Percentiles rank a stretch among this genome's conserved stretches.
phyloP scores from a whole-genome alignment of 305 asterid species.

The Coffea humblotiana region DNA sequence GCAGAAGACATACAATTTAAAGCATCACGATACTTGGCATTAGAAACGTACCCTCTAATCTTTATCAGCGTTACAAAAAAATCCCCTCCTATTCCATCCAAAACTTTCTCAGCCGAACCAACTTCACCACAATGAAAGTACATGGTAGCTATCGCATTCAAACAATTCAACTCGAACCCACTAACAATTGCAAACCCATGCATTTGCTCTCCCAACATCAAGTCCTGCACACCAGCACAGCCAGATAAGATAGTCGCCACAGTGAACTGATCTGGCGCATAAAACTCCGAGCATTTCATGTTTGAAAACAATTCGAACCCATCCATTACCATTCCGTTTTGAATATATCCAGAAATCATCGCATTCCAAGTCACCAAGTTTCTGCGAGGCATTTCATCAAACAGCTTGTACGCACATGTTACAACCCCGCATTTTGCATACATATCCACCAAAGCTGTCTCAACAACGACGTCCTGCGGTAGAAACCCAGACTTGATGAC shows the following conservation, averaged over 20 bases:
- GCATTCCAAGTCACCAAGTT: slow-evolving; percentile 45
- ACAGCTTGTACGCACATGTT: slow-evolving; percentile 24
- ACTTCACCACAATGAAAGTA: slow-evolving; percentile 35
- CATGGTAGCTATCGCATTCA: slow-evolving; percentile 35
- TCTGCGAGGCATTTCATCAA: slow-evolving; percentile 38
- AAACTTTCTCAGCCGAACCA: slow-evolving; percentile 29
- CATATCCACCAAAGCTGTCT: slow-evolving; percentile 33
- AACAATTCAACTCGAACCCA: slow-evolving; percentile 30
- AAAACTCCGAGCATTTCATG: slow-evolving; percentile 31
- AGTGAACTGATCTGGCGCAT: slow-evolving; percentile 39
- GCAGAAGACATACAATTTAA: slow-evolving; percentile 25
- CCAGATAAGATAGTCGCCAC: slow-evolving; percentile 34
- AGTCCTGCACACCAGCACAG: slow-evolving; percentile 28
- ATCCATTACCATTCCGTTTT: slow-evolving; percentile 27
- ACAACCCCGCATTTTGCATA: slow-evolving; percentile 32
- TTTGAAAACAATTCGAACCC: slow-evolving; percentile 34
- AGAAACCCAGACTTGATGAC: slow-evolving; percentile 25
- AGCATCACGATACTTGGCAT: slow-evolving; percentile 26
- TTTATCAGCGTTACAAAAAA: slow-evolving; percentile 27
- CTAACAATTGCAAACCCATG: slow-evolving; percentile 34
- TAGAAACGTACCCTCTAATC: slow-evolving; percentile 35
- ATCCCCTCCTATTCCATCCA: slow-evolving; percentile 22
- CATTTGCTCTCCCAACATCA: slow-evolving; percentile 33
- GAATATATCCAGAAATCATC: slow-evolving; percentile 34
- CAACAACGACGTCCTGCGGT: slow-evolving; percentile 24